A percentile compares a stretch with the other conserved stretches of the same genome.
Evolutionary conservation across 2,329 filamentous ascomycete species (phyloP).

Genomic region (Neurospora sp.): DNA sequence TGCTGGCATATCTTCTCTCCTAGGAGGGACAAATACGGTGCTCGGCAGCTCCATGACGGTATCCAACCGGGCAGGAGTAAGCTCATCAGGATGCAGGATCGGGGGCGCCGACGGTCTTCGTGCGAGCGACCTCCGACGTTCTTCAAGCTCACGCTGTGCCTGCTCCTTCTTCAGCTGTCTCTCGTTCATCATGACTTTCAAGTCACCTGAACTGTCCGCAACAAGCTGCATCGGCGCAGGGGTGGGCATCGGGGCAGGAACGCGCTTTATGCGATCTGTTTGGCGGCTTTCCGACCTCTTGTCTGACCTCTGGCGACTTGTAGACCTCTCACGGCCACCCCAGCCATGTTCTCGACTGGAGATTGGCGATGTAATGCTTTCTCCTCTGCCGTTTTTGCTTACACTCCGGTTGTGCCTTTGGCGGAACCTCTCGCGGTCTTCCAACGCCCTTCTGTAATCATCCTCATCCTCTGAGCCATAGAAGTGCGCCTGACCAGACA

Average conservation of each 20-base stretch:
- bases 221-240: conserved; percentile 29
- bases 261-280: conserved; percentile 16
- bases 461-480: conserved; percentile 56
- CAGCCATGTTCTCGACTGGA: conserved; percentile 9
- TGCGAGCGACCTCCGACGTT: conserved; percentile 74
- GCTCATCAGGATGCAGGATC: conserved; percentile 63
- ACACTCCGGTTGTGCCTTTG: conserved; percentile 43
- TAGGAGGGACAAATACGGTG: conserved; percentile 27
- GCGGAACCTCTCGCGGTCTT: conserved; percentile 46
- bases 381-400: conserved; percentile 28
- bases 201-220: conserved; percentile 41
- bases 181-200: conserved; percentile 48
- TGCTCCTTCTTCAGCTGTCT: conserved; percentile 59
- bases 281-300: conserved; percentile 18
- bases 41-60: conserved; percentile 33
- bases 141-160: conserved; percentile 78
- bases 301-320: conserved; percentile 14
- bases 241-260: conserved; percentile 17
- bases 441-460: conserved; percentile 42
- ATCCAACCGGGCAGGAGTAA: conserved; percentile 28
- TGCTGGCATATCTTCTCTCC: conserved; percentile 34
- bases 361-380: conserved; percentile 25
- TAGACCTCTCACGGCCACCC: conserved; percentile 17
- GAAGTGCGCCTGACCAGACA: conserved; percentile 43
- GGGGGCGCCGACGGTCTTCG: conserved; percentile 68